A percentile compares a stretch with the other conserved stretches of the same genome.
phyloP scores from a whole-genome alignment of 2,329 filamentous ascomycete species.

The Aspergillus tanneri region DNA sequence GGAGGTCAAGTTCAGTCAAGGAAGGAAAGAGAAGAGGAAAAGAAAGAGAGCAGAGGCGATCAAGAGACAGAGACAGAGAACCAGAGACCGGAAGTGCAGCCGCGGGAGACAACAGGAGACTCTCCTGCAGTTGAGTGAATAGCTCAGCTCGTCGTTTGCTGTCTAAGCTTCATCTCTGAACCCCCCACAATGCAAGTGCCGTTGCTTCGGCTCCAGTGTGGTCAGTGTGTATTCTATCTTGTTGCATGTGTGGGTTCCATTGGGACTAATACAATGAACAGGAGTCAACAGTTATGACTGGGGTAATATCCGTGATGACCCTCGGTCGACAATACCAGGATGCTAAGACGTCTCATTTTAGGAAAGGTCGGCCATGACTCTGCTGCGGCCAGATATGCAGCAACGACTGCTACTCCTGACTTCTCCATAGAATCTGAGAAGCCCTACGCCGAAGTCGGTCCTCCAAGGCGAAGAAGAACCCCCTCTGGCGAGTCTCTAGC shows the following conservation, averaged over 20 bases:
- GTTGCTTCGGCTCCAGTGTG: conserved; percentile 70
- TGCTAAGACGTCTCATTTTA: conserved; percentile 41
- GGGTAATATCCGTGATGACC: conserved; percentile 60
- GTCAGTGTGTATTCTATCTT: conserved; percentile 39
- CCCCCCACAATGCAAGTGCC: conserved; percentile 66
- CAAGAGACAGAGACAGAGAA: no score
- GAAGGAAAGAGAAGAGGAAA: conserved; percentile 3
- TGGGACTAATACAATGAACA: conserved; percentile 29
- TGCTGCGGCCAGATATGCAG: conserved; percentile 83
- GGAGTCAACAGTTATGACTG: conserved; percentile 99
- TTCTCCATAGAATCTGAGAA: conserved; percentile 80
- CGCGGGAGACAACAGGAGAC: no score
- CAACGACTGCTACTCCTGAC: conserved; percentile 72
- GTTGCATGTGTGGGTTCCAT: neutral
- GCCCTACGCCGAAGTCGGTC: conserved; percentile 82
- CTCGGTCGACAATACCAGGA: neutral
- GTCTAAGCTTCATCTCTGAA: conserved; percentile 1
- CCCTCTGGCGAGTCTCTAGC: neutral
- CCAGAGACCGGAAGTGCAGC: no score
- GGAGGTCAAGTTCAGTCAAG: no score
- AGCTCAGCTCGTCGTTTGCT: neutral
- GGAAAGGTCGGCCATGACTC: conserved; percentile 85
- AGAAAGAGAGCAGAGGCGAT: no score
- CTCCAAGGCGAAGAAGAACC: neutral
- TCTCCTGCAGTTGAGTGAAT: neutral